These are phyloP conservation scores for Alternaria metachromatica DNA, from an alignment of 2,329 filamentous ascomycete species.

Conservation along the genomic window DNA sequence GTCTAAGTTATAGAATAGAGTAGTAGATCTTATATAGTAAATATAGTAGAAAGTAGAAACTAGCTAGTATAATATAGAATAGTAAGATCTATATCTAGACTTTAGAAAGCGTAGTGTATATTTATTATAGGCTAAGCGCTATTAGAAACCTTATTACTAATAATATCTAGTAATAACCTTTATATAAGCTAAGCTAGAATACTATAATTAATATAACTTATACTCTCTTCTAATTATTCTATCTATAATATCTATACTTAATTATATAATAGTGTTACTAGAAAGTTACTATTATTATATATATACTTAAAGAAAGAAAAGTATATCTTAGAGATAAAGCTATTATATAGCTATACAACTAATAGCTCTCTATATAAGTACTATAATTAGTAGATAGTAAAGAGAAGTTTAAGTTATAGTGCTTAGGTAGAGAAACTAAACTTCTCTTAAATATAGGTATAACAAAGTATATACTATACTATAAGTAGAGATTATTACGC, in stretches of 20 bases:
- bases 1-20: neutral
- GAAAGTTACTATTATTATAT: neutral
- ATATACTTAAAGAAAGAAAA: neutral
- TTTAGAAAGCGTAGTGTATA: neutral
- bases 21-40: neutral
- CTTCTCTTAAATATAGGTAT: neutral
- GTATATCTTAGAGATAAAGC: neutral
- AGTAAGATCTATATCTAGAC: neutral
- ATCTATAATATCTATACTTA: neutral
- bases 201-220: neutral
- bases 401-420: neutral
- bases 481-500: neutral
- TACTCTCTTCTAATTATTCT: neutral
- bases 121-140: neutral
- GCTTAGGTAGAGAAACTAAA: neutral
- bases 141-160: neutral
- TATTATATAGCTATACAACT: neutral
- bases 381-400: neutral
- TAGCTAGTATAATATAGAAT: neutral
- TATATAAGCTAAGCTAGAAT: neutral
- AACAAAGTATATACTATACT: neutral
- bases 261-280: neutral
- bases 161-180: neutral
- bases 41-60: neutral
- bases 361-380: neutral